Conservation (phyloP, 257 asterid species). For the Marsdenia floribunda region DNA sequence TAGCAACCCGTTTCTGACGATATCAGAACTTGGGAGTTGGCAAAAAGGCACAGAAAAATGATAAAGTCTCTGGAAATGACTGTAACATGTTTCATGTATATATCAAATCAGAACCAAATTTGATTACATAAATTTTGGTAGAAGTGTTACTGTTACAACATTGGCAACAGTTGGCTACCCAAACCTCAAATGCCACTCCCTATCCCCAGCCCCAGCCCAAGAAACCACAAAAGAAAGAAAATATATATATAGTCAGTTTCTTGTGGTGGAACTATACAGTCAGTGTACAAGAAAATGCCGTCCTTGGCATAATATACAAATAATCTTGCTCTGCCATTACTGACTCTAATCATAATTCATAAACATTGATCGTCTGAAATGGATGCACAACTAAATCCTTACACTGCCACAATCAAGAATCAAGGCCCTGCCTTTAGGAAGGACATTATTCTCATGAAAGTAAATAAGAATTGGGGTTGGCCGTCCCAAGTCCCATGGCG, state of each 20-base stretch:
- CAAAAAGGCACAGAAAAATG: neutral
- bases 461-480: slow-evolving; percentile 75
- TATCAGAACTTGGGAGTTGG: neutral
- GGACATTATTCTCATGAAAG: slow-evolving; percentile 51
- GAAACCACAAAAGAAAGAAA: neutral
- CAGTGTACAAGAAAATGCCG: neutral
- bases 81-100: neutral
- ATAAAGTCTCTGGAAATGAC: neutral
- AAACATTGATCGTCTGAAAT: neutral
- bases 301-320: neutral
- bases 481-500: slow-evolving; percentile 89
- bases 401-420: slow-evolving; percentile 91
- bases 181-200: neutral
- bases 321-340: neutral
- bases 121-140: neutral
- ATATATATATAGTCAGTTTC: neutral
- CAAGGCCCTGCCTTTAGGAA: slow-evolving; percentile 75
- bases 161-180: neutral
- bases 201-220: too few relatives aligned
- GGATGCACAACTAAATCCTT: slow-evolving; percentile 18
- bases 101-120: neutral
- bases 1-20: neutral
- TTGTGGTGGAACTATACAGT: neutral
- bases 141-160: neutral
- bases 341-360: neutral